Conservation (phyloP, 2,329 filamentous ascomycete species). For the Aspergillus sp. region DNA sequence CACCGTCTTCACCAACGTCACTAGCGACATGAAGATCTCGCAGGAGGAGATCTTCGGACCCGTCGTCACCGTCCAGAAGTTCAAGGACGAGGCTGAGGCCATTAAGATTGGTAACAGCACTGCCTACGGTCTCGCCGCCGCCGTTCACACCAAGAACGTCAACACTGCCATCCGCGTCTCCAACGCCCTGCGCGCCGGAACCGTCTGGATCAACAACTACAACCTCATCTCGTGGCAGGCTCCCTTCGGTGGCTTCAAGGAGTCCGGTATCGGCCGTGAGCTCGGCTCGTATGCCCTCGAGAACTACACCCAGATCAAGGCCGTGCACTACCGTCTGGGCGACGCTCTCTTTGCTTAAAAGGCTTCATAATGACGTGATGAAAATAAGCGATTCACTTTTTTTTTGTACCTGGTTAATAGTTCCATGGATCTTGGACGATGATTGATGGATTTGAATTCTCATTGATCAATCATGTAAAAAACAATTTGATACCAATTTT, state of each 20-base stretch:
- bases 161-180: slow-evolving; percentile 77
- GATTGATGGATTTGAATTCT: background rate
- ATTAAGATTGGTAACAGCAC: slow-evolving; percentile 69
- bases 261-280: slow-evolving; percentile 46
- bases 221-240: slow-evolving; percentile 61
- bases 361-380: slow-evolving; percentile 12
- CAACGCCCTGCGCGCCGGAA: slow-evolving; percentile 68
- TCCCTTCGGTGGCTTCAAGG: slow-evolving; percentile 47
- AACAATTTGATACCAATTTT: background rate
- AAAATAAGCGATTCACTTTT: background rate
- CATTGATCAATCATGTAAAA: background rate
- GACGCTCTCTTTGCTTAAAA: slow-evolving; percentile 47
- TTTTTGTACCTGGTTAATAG: background rate
- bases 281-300: slow-evolving; percentile 50
- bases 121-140: slow-evolving; percentile 73
- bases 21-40: slow-evolving; percentile 68
- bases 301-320: slow-evolving; percentile 52
- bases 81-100: slow-evolving; percentile 70
- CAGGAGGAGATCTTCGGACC: slow-evolving; percentile 80
- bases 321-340: slow-evolving; percentile 42
- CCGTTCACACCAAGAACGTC: slow-evolving; percentile 72
- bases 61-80: slow-evolving; percentile 71
- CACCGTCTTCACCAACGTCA: slow-evolving; percentile 76
- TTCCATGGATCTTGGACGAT: background rate
- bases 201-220: slow-evolving; percentile 67